These are phyloP conservation scores for Clonostachys byssicola DNA, from an alignment of 2,329 filamentous ascomycete genomes.

Conservation along the genomic window DNA sequence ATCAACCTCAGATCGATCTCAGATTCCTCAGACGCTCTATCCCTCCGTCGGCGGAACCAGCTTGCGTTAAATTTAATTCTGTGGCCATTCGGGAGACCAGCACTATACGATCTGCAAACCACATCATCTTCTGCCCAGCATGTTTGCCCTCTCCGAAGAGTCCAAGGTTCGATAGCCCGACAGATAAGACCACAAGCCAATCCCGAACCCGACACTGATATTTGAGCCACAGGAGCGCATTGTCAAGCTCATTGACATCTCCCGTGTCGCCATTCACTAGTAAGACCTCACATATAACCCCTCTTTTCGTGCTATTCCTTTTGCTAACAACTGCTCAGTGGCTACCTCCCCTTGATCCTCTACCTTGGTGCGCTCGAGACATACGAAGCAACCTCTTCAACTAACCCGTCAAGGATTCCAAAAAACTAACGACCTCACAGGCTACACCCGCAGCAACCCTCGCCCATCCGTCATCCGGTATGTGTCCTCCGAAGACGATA, in stretches of 20 bases:
- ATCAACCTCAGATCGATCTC: no score
- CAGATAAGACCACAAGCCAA: background rate
- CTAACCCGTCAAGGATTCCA: conserved; percentile 2
- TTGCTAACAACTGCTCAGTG: conserved; percentile 45
- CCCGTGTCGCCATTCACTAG: conserved; percentile 94
- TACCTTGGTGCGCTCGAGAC: conserved; percentile 71
- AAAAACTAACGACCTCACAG: conserved; percentile 38
- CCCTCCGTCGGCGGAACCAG: no score
- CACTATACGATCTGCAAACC: no score
- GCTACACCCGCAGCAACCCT: conserved; percentile 92
- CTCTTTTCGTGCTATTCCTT: background rate
- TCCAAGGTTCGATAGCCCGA: conserved; percentile 66
- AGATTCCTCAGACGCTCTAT: no score
- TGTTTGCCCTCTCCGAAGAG: conserved; percentile 83
- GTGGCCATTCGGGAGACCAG: no score
- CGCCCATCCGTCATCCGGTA: conserved; percentile 68
- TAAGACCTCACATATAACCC: conserved; percentile 37
- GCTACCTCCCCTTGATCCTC: conserved; percentile 93
- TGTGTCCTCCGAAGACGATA: conserved; percentile 6
- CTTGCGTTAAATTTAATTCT: no score
- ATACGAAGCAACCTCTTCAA: conserved; percentile 3
- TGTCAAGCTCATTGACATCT: conserved; percentile 91
- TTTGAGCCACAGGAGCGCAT: conserved; percentile 76
- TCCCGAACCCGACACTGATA: background rate
- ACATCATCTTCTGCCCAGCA: conserved; percentile 22